Base-by-base conservation (phyloP, 257 asterid species). In the Capsicum baccatum region DNA sequence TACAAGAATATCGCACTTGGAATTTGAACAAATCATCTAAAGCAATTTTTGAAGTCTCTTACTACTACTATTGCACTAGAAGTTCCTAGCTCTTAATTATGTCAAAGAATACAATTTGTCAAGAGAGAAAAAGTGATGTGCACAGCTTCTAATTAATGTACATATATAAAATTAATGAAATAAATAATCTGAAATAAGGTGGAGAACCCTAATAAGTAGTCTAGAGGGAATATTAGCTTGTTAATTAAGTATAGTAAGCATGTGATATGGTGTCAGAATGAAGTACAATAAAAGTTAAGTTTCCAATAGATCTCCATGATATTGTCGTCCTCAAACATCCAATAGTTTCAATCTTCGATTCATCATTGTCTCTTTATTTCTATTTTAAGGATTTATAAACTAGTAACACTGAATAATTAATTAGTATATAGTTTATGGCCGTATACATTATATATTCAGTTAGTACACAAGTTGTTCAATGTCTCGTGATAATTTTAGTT, bases 181-280 rank as follows among this genome's bases (percentile, higher is more conserved):
- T 14, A 63, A 48, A 52, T 26, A 50, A 76, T 57, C 16, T 12
- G 69, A 52, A 39, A 13, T 56, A 64, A 84, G 48, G 66, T 21
- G 55, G 33, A 62, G 67, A 21, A 17, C 13, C 37, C 56, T 60
- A 19, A 9, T 26, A 17, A 52, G 9, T 17, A 44, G 8, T 44
- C 8, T 58, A 1, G 9, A 63, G 15, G 67, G 86, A 84, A 84
- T 84, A 78, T 81, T 14, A 67, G 19, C 3, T 67, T 58, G 78
- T 80, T 48, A 70, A 73, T 19, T 73, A 73, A 63, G 11, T 64
- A 64, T 48, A 6, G 81, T 63, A 35, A 73, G 84, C 87, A 81
- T 84, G 85, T 85, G 87, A 81, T 42, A 81, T 62, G 37, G 69
- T 85, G 87, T 54, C 83, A 50, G 76, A 71, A 3, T 50, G 47